phyloP scores from a whole-genome alignment of 495 filamentous ascomycete genomes.

The Neurospora sp. region DNA sequence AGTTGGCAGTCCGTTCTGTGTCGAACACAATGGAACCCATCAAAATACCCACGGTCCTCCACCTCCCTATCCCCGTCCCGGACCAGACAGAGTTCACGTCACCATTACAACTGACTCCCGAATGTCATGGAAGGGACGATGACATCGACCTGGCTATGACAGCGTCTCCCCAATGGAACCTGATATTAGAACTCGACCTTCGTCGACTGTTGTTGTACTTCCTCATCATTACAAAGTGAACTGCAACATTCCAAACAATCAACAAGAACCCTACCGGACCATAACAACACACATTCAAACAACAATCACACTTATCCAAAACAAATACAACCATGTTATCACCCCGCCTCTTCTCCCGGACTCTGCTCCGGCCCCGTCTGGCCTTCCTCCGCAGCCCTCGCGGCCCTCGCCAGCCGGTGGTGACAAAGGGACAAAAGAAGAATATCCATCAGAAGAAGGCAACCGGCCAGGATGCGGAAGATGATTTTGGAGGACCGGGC shows the following conservation, averaged over 20 bases:
- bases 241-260: neutral
- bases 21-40: neutral
- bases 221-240: neutral
- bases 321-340: neutral
- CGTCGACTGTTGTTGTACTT: no score
- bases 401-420: neutral
- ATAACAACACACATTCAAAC: neutral
- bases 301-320: neutral
- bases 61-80: neutral
- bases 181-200: no score
- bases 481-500: neutral
- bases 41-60: neutral
- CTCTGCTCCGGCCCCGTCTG: neutral
- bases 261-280: no score
- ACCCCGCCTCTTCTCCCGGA: neutral
- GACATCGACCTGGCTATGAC: neutral
- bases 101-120: neutral
- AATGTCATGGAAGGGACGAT: neutral
- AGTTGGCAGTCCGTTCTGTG: neutral
- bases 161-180: no score
- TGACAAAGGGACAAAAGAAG: neutral
- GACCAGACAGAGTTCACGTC: neutral
- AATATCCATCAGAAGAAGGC: neutral
- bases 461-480: neutral
- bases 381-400: neutral